Conservation (phyloP, 176 grass and related monocot genomes). For the Triticum aestivum region DNA sequence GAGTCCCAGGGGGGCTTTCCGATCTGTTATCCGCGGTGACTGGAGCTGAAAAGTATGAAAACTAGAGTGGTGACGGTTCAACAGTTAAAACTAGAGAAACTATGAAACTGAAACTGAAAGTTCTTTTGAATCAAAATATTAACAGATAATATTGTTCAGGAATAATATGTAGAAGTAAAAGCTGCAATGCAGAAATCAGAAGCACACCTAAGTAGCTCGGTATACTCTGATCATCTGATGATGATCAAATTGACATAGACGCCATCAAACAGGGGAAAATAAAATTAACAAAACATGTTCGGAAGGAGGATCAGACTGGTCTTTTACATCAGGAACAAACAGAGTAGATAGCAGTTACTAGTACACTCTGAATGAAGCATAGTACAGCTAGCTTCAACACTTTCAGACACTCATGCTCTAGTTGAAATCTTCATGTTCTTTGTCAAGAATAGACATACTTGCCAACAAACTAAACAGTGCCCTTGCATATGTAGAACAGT, state of each 20-base stretch:
- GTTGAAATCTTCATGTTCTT: neutral
- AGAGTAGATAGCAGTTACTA: neutral
- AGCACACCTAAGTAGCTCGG: neutral
- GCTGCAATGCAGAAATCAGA: neutral
- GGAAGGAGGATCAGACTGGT: neutral
- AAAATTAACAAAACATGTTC: neutral
- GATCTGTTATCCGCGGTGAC: too few species aligned
- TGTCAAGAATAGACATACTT: neutral
- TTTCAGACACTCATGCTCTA: neutral
- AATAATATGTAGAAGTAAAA: neutral
- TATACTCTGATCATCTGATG: neutral
- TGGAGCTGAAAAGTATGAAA: too few species aligned
- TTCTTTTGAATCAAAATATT: too few species aligned
- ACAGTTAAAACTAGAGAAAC: too few species aligned
- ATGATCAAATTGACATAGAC: neutral
- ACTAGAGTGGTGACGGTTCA: too few species aligned
- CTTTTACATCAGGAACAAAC: neutral
- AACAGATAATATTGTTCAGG: neutral
- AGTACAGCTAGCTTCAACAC: neutral
- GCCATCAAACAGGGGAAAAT: neutral
- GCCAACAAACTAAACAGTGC: neutral
- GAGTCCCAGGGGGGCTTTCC: too few species aligned
- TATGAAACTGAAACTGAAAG: too few species aligned
- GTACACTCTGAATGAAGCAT: neutral
- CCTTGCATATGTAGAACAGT: neutral